Evolutionary conservation across 2,329 filamentous ascomycete species (phyloP).

Genomic region (Cordyceps pruinosa): DNA sequence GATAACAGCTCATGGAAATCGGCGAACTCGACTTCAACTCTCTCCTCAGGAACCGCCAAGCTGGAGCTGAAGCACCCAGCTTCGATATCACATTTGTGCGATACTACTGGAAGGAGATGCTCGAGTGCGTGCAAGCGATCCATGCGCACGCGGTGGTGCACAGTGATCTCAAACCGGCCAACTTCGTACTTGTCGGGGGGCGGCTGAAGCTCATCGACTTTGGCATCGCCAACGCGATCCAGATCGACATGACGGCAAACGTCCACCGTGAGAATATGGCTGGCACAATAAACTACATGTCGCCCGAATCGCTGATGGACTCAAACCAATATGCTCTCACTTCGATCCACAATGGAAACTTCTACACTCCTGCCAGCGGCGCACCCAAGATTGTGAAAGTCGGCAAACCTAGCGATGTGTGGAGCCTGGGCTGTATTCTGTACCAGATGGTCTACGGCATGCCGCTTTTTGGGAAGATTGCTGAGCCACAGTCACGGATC

Average conservation of each 20-base stretch:
- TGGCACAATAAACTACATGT: slow-evolving; percentile 92
- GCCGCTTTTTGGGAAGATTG: slow-evolving; percentile 59
- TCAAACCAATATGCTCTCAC: no score
- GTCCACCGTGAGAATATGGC: slow-evolving; percentile 86
- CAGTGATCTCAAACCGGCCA: slow-evolving; percentile 83
- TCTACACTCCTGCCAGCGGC: no score
- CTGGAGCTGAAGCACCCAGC: no score
- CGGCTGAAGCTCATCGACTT: slow-evolving; percentile 87
- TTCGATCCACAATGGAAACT: no score
- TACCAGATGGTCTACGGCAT: slow-evolving; percentile 88
- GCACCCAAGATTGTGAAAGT: slow-evolving; percentile 45
- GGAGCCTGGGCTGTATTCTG: slow-evolving; percentile 85
- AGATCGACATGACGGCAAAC: slow-evolving; percentile 81
- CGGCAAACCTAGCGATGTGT: slow-evolving; percentile 82
- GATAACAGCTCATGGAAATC: no score
- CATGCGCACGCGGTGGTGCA: slow-evolving; percentile 81
- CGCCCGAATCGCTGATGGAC: slow-evolving; percentile 75
- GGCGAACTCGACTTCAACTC: no score
- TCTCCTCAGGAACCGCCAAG: no score
- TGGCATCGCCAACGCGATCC: slow-evolving; percentile 84
- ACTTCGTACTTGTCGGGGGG: slow-evolving; percentile 79
- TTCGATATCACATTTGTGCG: slow-evolving; percentile 24
- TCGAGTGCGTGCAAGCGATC: slow-evolving; percentile 79
- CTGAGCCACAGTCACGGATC: no score
- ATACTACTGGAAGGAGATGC: slow-evolving; percentile 93